Conservation (phyloP, 225 moss, liverwort and hornwort species). For the Bryoerythrophyllum caledonicum region DNA sequence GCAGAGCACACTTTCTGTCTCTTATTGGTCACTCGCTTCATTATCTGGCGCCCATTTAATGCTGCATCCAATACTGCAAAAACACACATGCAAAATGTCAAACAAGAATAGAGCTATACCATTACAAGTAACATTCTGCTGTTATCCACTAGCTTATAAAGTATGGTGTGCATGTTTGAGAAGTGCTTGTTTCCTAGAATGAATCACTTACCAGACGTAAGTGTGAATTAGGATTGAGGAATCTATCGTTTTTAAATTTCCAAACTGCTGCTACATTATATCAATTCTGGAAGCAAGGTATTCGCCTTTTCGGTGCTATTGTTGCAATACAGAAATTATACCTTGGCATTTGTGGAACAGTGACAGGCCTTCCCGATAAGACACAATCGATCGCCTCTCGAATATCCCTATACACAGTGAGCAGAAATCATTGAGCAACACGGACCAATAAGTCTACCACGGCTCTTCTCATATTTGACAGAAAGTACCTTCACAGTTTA, state of each 20-base stretch:
- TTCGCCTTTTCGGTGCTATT: no score
- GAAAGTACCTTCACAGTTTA: background rate
- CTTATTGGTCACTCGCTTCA: conserved; percentile 15
- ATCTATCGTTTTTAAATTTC: background rate
- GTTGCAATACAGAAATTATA: conserved; percentile 19
- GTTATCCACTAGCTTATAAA: background rate
- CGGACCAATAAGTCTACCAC: background rate
- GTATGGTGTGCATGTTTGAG: background rate
- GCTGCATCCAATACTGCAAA: conserved; percentile 77
- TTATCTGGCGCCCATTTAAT: conserved; percentile 66
- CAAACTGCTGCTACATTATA: background rate
- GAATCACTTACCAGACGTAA: background rate
- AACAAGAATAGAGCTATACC: background rate
- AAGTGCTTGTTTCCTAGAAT: background rate
- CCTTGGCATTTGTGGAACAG: conserved; percentile 61
- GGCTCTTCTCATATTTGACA: background rate
- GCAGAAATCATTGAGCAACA: conserved; percentile 15
- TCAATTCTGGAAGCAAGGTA: background rate
- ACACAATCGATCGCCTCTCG: conserved; percentile 69
- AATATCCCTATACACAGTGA: conserved; percentile 53
- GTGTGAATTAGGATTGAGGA: background rate
- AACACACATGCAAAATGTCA: conserved; percentile 8
- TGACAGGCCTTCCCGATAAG: conserved; percentile 62
- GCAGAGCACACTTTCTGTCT: background rate
- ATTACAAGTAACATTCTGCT: background rate